A percentile compares a stretch with the other conserved stretches of the same genome.
phyloP scores from a whole-genome alignment of 2,329 filamentous ascomycete species.

The Microcera coccophila region DNA sequence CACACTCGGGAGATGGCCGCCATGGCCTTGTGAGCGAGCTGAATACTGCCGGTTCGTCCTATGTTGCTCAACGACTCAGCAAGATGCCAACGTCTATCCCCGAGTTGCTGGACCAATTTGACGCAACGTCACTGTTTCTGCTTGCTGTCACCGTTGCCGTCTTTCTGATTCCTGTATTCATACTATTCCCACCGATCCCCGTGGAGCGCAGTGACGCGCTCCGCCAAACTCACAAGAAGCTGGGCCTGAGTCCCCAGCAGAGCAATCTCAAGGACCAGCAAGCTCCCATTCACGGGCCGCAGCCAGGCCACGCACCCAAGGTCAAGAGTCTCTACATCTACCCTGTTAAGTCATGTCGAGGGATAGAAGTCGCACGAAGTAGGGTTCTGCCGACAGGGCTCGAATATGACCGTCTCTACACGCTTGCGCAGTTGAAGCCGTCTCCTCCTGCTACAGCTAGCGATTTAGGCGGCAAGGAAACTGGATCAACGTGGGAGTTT shows the following conservation, averaged over 20 bases:
- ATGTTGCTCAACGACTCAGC: conserved; percentile 16
- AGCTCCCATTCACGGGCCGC: conserved; percentile 18
- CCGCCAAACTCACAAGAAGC: conserved; percentile 49
- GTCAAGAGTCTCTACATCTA: conserved; percentile 71
- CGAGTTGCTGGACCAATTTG: conserved; percentile 24
- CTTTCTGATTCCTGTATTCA: conserved; percentile 51
- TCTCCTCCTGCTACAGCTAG: not conserved
- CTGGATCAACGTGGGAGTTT: conserved; percentile 60
- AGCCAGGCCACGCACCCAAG: conserved; percentile 18
- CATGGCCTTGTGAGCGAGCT: conserved; percentile 16
- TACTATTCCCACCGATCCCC: conserved; percentile 53
- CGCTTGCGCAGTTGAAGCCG: conserved; percentile 61
- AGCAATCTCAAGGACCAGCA: conserved; percentile 36
- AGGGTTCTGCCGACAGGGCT: conserved; percentile 66
- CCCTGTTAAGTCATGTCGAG: conserved; percentile 77
- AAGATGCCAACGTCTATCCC: conserved; percentile 20
- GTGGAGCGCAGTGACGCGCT: conserved; percentile 52
- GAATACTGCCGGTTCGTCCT: conserved; percentile 11
- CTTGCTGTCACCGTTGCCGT: conserved; percentile 43
- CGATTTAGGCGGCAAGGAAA: conserved; percentile 33
- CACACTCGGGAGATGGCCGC: conserved; percentile 13
- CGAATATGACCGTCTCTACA: conserved; percentile 77
- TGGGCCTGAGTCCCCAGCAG: conserved; percentile 39
- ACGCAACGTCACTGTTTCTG: conserved; percentile 35
- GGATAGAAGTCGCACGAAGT: conserved; percentile 65